Conservation (phyloP, 2,329 filamentous ascomycete genomes). For the Aspergillus sp. region DNA sequence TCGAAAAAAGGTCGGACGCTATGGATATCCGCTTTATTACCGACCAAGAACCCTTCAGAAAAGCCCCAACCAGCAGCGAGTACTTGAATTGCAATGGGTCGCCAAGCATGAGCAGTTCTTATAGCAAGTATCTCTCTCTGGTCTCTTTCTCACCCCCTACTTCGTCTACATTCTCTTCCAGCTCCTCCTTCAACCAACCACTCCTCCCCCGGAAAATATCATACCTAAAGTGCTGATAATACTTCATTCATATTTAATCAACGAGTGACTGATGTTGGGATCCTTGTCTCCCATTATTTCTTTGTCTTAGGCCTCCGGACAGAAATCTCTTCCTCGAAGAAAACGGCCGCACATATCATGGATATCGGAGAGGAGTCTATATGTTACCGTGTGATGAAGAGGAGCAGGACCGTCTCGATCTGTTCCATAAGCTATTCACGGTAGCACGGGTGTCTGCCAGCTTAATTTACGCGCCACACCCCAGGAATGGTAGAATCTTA, state of each 20-base stretch:
- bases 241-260: background rate
- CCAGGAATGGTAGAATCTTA: slow-evolving; percentile 53
- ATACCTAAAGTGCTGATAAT: background rate
- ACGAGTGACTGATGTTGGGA: slow-evolving; percentile 20
- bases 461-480: slow-evolving; percentile 45
- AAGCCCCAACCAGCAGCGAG: background rate
- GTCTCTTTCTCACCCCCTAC: background rate
- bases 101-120: background rate
- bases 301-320: slow-evolving; percentile 34
- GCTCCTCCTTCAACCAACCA: background rate
- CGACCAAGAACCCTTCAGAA: background rate
- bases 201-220: background rate
- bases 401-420: slow-evolving; percentile 77
- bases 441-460: slow-evolving; percentile 59
- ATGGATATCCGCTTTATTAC: background rate
- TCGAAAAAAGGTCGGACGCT: background rate
- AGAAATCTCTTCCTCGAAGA: slow-evolving; percentile 56
- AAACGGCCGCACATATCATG: slow-evolving; percentile 71
- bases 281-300: slow-evolving; percentile 3
- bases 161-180: background rate
- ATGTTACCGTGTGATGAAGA: slow-evolving; percentile 76
- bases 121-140: background rate
- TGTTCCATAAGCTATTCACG: slow-evolving; percentile 76
- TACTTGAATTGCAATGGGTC: background rate
- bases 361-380: slow-evolving; percentile 68